These are phyloP conservation scores for Pulicaria dysenterica DNA, from an alignment of 129 eudicot species.

Conservation along the genomic window DNA sequence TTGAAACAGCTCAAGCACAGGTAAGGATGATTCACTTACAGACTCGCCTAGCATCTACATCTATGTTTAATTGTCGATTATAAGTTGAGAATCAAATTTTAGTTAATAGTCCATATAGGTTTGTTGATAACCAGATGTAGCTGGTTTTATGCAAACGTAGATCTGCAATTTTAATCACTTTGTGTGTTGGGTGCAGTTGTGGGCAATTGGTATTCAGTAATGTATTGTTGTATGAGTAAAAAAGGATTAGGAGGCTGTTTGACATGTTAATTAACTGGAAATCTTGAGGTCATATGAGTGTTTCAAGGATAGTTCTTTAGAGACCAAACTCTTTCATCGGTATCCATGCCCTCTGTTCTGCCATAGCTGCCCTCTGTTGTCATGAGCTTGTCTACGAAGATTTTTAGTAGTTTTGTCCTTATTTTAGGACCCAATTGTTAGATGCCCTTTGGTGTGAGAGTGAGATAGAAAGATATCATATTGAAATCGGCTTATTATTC, in stretches of 20 bases:
- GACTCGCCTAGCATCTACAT: background rate
- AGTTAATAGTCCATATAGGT: background rate
- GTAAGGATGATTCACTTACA: constrained; percentile 29
- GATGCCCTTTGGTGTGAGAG: constrained; percentile 18
- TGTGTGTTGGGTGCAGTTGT: background rate
- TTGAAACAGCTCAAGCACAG: constrained; percentile 99
- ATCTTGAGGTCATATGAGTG: constrained; percentile 16
- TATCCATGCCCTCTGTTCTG: background rate
- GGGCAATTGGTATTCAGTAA: constrained; percentile 7
- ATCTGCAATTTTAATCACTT: background rate
- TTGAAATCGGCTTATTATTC: constrained; percentile 10
- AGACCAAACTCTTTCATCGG: constrained; percentile 8
- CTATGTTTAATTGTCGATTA: constrained; percentile 16
- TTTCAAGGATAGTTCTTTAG: constrained; percentile 1
- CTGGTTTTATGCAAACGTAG: background rate
- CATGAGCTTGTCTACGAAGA: background rate
- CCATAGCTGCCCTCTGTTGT: background rate
- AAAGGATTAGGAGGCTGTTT: background rate
- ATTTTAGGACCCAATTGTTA: constrained; percentile 2
- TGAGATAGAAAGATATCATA: background rate
- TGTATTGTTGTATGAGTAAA: constrained; percentile 12
- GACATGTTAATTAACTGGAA: constrained; percentile 14
- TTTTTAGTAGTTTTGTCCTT: background rate
- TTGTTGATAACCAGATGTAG: background rate
- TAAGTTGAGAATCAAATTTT: constrained; percentile 14